Evolutionary conservation across 441 rosid species (phyloP), one percentile per base, ranked within the genome.

Genomic region (Gossypium gossypioides): DNA sequence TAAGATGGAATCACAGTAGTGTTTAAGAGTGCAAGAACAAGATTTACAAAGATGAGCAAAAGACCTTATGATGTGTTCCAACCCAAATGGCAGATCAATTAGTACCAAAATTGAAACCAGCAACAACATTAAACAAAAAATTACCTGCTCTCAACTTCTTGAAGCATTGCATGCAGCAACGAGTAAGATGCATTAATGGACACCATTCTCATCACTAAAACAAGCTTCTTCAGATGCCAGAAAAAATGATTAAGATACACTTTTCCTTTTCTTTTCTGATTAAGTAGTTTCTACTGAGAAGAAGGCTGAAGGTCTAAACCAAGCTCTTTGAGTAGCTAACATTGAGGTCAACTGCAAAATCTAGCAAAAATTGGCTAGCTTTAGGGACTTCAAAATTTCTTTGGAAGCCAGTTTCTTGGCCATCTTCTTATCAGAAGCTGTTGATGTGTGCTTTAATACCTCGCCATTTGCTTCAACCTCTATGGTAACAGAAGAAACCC

Each of bases 331-430:
- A 24, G 27, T 48, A 62, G 42, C 42, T 37, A 37, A 37, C 42
- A 37, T 37, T 7, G 10, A 37, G 8, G 15, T 44, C 6, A 24
- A 66, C 15, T 46, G 40, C 37, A 66, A 67, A 67, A 48, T n/a
- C 57, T 69, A 51, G 19, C 13, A 8, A 27, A 51, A 68, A 29
- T 15, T 32, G 60, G 21, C n/a, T 15, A 1, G 77, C 74, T 85
- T 92, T 68, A 95, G 75, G 0, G 75, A 80, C 74, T 57, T 83
- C 79, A 92, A 69, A 29, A 95, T 84, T 70, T 81, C 81, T 71
- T 76, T 86, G 25, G 79, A 80, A 74, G 96, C 98, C 40, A 88
- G 9, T 59, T 73, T 88, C 75, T 88, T 77, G 0, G 92, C 91
- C 50, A 78, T 78, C 51, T 86, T 80, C 83, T 75, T 87, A 42